Evolutionary conservation across 1,139 yeast species (phyloP).

Genomic region (Arxiozyma telluris): DNA sequence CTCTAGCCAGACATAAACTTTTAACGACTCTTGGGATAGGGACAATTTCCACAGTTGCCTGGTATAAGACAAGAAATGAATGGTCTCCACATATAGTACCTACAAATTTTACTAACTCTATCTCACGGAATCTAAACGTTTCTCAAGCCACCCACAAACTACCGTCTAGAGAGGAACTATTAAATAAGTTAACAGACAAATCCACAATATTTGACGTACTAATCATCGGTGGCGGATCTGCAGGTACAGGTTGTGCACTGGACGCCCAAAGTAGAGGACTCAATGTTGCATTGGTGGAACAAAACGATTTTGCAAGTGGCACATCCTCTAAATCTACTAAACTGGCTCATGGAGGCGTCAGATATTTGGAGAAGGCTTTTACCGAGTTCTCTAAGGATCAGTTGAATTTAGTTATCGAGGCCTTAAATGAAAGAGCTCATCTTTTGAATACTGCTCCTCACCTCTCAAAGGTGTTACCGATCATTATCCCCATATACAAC

Average conservation of each 20-base stretch:
- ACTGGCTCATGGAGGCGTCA: constrained; percentile 96
- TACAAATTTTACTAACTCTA: background rate
- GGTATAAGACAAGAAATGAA: constrained; percentile 1
- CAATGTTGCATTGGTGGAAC: constrained; percentile 79
- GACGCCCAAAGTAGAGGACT: constrained; percentile 90
- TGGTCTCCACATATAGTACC: background rate
- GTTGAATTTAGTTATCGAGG: constrained; percentile 86
- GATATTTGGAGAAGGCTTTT: constrained; percentile 91
- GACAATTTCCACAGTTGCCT: background rate
- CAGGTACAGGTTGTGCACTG: constrained; percentile 88
- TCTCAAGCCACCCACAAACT: background rate
- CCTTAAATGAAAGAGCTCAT: constrained; percentile 83
- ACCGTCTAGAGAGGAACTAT: constrained; percentile 33
- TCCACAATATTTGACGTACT: constrained; percentile 65
- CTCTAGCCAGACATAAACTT: background rate
- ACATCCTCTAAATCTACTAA: constrained; percentile 94
- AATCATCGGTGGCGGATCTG: constrained; percentile 92
- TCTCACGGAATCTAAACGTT: background rate
- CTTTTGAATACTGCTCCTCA: constrained; percentile 92
- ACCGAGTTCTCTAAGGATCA: constrained; percentile 85
- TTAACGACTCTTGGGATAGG: background rate
- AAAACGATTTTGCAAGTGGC: constrained; percentile 83
- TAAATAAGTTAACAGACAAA: constrained; percentile 29
- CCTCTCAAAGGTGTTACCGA: constrained; percentile 76
- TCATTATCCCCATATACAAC: constrained; percentile 88